These are phyloP conservation scores for Arthrobotrys conoides DNA, from an alignment of 2,329 filamentous ascomycete species.

Conservation along the genomic window DNA sequence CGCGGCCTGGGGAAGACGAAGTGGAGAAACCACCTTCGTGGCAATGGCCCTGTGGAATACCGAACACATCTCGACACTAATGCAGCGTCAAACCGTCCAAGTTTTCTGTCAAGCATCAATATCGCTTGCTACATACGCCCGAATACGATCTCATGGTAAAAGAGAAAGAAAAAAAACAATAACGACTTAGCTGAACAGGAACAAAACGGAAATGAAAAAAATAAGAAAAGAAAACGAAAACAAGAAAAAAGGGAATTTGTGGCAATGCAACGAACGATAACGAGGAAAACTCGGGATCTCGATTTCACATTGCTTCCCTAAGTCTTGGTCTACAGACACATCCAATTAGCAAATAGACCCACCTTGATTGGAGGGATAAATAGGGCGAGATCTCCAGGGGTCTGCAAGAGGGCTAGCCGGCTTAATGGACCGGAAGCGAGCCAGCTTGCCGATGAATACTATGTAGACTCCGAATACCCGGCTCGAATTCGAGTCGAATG, in stretches of 20 bases:
- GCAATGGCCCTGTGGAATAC: slow-evolving; percentile 40
- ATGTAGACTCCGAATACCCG: slow-evolving; percentile 47
- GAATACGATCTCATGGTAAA: slow-evolving; percentile 4
- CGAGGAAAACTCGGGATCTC: slow-evolving; percentile 56
- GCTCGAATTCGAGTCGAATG: slow-evolving; percentile 53
- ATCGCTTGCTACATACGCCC: not conserved
- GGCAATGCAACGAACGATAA: slow-evolving; percentile 36
- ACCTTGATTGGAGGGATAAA: slow-evolving; percentile 59
- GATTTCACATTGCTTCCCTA: slow-evolving; percentile 14
- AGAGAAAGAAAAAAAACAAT: not conserved
- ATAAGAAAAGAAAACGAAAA: not conserved
- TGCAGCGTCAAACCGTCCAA: slow-evolving; percentile 15
- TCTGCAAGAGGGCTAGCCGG: slow-evolving; percentile 26
- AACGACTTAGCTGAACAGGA: not conserved
- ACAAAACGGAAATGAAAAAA: not conserved
- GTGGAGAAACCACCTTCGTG: slow-evolving; percentile 46
- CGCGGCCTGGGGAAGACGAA: slow-evolving; percentile 14
- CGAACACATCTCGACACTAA: slow-evolving; percentile 29
- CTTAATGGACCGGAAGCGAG: slow-evolving; percentile 45
- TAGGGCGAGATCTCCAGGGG: slow-evolving; percentile 54
- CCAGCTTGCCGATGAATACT: slow-evolving; percentile 40
- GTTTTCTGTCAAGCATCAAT: slow-evolving; percentile 24
- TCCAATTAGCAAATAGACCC: slow-evolving; percentile 43
- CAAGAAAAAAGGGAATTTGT: not conserved
- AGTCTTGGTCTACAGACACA: slow-evolving; percentile 9